Base-by-base conservation (phyloP, 192 early-diverging fungal genomes). In the Coemansia sp. region DNA sequence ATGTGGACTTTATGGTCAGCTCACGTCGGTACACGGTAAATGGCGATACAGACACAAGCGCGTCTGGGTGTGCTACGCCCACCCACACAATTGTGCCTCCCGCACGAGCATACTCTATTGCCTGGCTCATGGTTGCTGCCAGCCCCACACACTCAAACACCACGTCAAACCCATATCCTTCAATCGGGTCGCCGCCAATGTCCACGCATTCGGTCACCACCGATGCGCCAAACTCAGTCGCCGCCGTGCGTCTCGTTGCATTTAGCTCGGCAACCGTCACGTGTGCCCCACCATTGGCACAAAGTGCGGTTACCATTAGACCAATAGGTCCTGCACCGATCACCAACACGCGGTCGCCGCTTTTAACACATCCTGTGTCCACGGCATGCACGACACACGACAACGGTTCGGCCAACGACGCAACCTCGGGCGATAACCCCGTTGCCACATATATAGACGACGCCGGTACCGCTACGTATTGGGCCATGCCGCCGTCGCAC, bases 271-370 rank as follows among this genome's bases (percentile, higher is more conserved):
- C 53, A 5, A 82, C 63, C 4, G 74, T 72, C 11, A 84, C 83
- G 7, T 65, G 49, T 4, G 75, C 78, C 25, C 83, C 83, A 48
- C 66, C 65, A 10, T 51, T 70, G 1, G 64, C 23, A 10, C 65
- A 64, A 17, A 84, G 40, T 47, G 75, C 72, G n/a, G 69, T 62
- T 15, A 81, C 71, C 83, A 84, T 81, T 23, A 84, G 64, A n/a
- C 83, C 83, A 57, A 84, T 84, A 36, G 83, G 83, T 0, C 83
- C 83, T 15, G 80, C 80, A 14, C 83, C 83, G 14, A 84, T 73
- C 14, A 84, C 72, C 37, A 78, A 50, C 2, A 71, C 83, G 10
- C 60, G 61, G 47, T 78, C 71, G 22, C 83, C 80, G 37, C 59
- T 78, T 51, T 84, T 74, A 58, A 84, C 62, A 8, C 54, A 28